These are phyloP conservation scores for Gilbertella persicaria DNA, from an alignment of 371 early-diverging fungal species.

Conservation along the genomic window DNA sequence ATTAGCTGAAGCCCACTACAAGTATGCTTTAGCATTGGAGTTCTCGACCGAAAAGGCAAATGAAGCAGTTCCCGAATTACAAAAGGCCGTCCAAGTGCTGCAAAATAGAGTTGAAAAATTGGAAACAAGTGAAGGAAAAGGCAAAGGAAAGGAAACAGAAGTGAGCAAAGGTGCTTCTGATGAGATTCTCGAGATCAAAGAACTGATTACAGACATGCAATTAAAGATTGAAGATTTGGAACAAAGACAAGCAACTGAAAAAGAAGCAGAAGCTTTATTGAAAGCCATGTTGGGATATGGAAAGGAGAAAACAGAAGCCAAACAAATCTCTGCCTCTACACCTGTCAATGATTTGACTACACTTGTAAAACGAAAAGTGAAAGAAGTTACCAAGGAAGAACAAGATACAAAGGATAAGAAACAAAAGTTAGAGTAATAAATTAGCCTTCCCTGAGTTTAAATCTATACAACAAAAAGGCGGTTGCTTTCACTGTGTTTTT, in stretches of 20 bases:
- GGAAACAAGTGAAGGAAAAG: slow-evolving; percentile 43
- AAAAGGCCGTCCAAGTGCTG: slow-evolving; percentile 59
- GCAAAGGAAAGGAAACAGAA: slow-evolving; percentile 22
- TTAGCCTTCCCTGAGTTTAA: too few relatives aligned
- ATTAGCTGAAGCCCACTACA: slow-evolving; percentile 83
- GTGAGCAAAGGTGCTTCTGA: slow-evolving; percentile 9
- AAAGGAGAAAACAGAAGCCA: background rate
- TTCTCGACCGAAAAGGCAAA: slow-evolving; percentile 53
- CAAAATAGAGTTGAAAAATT: slow-evolving; percentile 40
- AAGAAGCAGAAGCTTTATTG: slow-evolving; percentile 37
- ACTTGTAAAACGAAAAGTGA: slow-evolving; percentile 44
- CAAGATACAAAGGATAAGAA: slow-evolving; percentile 10
- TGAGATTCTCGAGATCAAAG: slow-evolving; percentile 49
- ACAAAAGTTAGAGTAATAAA: slow-evolving; percentile 13
- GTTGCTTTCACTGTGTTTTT: background rate
- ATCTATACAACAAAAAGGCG: background rate
- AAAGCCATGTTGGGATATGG: slow-evolving; percentile 29
- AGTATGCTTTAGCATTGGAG: slow-evolving; percentile 73
- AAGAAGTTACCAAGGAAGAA: slow-evolving; percentile 3
- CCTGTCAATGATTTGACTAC: slow-evolving; percentile 47
- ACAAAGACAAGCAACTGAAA: slow-evolving; percentile 39
- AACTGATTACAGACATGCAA: slow-evolving; percentile 50
- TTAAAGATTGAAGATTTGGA: slow-evolving; percentile 49
- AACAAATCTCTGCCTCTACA: slow-evolving; percentile 15
- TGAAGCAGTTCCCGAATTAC: slow-evolving; percentile 60